Percentiles rank a stretch among this genome's conserved stretches.
These are phyloP conservation scores for Penicillium soppii DNA, from an alignment of 495 filamentous ascomycete genomes.

Conservation along the genomic window DNA sequence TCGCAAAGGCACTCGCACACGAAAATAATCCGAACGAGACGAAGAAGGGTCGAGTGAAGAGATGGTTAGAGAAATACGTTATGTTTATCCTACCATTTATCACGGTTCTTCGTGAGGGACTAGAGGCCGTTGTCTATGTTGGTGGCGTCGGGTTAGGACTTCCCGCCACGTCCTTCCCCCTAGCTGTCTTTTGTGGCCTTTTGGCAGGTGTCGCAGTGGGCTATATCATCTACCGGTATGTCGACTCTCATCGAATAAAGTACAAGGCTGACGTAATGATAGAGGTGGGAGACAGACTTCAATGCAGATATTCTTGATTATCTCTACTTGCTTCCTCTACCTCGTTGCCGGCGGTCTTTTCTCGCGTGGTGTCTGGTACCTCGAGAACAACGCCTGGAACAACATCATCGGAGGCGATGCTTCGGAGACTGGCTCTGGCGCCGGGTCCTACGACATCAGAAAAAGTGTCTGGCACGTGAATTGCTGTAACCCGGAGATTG, in stretches of 20 bases:
- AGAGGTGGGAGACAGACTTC: constrained; percentile 63
- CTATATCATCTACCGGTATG: constrained; percentile 72
- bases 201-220: constrained; percentile 61
- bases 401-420: constrained; percentile 68
- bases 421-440: constrained; percentile 69
- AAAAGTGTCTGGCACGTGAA: constrained; percentile 91
- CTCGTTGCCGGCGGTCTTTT: constrained; percentile 84
- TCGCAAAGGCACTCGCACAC: constrained; percentile 63
- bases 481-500: constrained; percentile 72
- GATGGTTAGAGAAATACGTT: constrained; percentile 70
- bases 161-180: constrained; percentile 69
- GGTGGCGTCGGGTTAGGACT: constrained; percentile 74
- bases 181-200: constrained; percentile 70
- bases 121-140: constrained; percentile 80
- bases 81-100: constrained; percentile 83
- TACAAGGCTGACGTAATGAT: not conserved
- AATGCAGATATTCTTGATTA: constrained; percentile 75
- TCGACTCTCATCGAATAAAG: not conserved
- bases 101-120: constrained; percentile 78
- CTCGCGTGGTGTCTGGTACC: constrained; percentile 71
- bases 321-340: constrained; percentile 81
- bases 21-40: constrained; percentile 35
- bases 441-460: constrained; percentile 85
- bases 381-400: constrained; percentile 66
- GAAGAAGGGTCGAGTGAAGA: constrained; percentile 49